Base-by-base conservation (phyloP, 352 stramenopile genomes). In the Detonula confervacea region DNA sequence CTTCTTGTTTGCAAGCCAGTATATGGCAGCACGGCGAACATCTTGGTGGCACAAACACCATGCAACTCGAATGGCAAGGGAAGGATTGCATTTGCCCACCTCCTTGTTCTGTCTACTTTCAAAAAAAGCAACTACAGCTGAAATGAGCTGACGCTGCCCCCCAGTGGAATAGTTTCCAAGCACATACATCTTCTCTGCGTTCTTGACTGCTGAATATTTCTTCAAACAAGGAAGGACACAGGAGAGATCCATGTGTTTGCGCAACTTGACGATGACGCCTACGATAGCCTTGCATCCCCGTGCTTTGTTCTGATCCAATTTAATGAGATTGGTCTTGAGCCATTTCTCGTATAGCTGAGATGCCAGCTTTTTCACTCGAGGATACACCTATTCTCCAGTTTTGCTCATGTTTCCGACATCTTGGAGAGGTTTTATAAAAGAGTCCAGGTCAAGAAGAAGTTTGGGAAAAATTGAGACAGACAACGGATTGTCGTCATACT, bases 341-440 rank as follows among this genome's bases (percentile, higher is more conserved):
- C 61, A 69, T 11, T 27, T 9, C 1, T 56, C 42, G 61, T 30
- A 55, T 22, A 59, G 39, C 29, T 56, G 35, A 4, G 11, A 2
- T 2, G 59, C 59, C 14, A 67, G 22, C 29, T 51, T 54, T 18
- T 33, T 33, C 1, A 54, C 37, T 2, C 54, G 24, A 14, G 59
- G 59, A 35, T 54, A 67, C 35, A 55, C 7, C 59, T 39, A 18
- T 14, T 11, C 12, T 11, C 44, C 22, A 1, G 22, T 61, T 11
- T 61, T 42, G 16, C 52, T 4, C 22, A 61, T 42, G 12, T 82
- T 82, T 54, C 92, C 95, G 14, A 42, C 77, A 71, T 93, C 27
- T 49, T 44, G 49, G 24, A 44, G 11, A 6, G 3, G 3, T 33
- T 5, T 35, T 12, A 20, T 33, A 20, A 37, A 30, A 12, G 47